phyloP scores from a whole-genome alignment of 441 rosid genomes.

The Sinapis alba region DNA sequence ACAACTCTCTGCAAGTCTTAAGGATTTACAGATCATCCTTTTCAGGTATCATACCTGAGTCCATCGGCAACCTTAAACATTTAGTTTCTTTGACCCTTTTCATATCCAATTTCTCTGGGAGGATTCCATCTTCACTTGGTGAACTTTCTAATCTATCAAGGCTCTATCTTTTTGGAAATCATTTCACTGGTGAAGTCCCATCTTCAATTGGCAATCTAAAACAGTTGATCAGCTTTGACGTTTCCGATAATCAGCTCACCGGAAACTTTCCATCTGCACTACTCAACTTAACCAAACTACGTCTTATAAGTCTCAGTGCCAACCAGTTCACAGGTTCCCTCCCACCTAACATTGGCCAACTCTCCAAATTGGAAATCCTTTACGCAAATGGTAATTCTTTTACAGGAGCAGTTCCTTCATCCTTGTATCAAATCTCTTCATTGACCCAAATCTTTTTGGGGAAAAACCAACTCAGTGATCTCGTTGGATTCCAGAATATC shows the following conservation, averaged over 20 bases:
- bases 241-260: neutral
- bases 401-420: neutral
- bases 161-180: neutral
- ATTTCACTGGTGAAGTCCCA: neutral
- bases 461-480: neutral
- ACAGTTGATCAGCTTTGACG: neutral
- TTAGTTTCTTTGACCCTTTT: neutral
- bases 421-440: neutral
- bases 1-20: conserved; percentile 5
- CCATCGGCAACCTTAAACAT: neutral
- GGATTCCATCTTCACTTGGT: neutral
- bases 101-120: neutral
- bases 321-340: neutral
- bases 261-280: neutral
- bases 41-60: neutral
- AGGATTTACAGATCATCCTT: neutral
- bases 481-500: neutral
- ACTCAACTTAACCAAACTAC: neutral
- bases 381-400: neutral
- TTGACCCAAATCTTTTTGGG: neutral
- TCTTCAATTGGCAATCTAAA: neutral
- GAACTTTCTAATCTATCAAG: neutral
- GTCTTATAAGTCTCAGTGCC: neutral
- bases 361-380: neutral
- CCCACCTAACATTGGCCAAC: neutral